Base-by-base conservation (phyloP, 176 grass and related monocot genomes). In the Tillandsia fasciculata region DNA sequence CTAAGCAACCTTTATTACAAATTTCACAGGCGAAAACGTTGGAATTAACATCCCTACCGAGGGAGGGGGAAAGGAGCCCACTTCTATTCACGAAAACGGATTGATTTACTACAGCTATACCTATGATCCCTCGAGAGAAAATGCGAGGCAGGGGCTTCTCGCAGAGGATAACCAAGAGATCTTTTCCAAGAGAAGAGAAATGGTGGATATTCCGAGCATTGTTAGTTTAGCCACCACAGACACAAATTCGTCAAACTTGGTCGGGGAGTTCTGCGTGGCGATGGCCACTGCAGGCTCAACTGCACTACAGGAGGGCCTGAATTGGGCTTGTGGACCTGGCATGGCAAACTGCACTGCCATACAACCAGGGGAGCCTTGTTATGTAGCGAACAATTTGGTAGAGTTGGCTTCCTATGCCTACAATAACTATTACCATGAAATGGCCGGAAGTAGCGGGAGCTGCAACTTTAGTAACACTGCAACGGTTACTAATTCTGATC, bases 391-490 rank as follows among this genome's bases (percentile, higher is more conserved):
- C 80, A 74, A 96, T 76, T 51, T 96, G 53, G 42, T 87, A 2
- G 92, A 76, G 47, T 42, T 96, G 63, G 88, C 88, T 9, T 91
- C 92, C 72, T 96, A 89, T 72, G 92, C 92, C 52, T 96, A 84
- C 75, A 96, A 96, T 56, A 88, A 96, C 66, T 96, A 96, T 77
- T 96, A 85, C 76, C 83, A 91, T 8, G 83, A 75, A 61, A 75
- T 18, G 14, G 17, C 72, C 6, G 48, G 14, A 65, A 77, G 70
- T 54, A 88, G 92, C 24, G 92, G 80, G n/a, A 86, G 85, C 56
- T 96, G 92, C 84, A 82, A 61, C 20, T 96, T 96, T 83, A 89
- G 76, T 49, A 84, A 82, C 79, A 96, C 88, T 1, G 92, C 88
- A 29, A 74, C 53, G 8, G 76, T 72, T 2, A 84, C 83, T 2